Percentiles rank a stretch among this genome's conserved stretches.
These are phyloP conservation scores for Ceratocystis smalleyi DNA, from an alignment of 2,329 filamentous ascomycete species.

Conservation along the genomic window DNA sequence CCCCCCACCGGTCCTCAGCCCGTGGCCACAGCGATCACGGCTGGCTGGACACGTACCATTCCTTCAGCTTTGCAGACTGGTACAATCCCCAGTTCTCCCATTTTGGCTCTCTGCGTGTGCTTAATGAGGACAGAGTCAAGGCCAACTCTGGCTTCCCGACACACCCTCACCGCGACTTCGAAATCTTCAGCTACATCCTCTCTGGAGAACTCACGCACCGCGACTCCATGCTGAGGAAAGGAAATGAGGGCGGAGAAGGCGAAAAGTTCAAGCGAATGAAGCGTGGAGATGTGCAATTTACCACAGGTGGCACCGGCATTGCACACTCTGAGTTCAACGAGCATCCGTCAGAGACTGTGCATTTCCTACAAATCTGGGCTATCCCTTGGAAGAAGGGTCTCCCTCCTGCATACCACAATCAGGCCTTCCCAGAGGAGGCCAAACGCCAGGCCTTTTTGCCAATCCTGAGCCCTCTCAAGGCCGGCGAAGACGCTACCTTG, in stretches of 20 bases:
- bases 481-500: conserved; percentile 43
- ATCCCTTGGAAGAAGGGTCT: conserved; percentile 61
- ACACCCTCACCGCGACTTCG: conserved; percentile 71
- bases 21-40: conserved; percentile 69
- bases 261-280: conserved; percentile 57
- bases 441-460: conserved; percentile 57
- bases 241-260: conserved; percentile 40
- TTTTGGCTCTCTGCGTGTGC: conserved; percentile 65
- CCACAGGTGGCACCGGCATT: conserved; percentile 67
- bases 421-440: conserved; percentile 52
- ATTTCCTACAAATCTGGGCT: conserved; percentile 84
- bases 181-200: conserved; percentile 84
- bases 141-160: conserved; percentile 64
- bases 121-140: conserved; percentile 77
- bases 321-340: conserved; percentile 75
- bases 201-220: conserved; percentile 74
- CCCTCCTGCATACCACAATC: conserved; percentile 60
- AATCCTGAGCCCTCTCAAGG: conserved; percentile 61
- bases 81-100: conserved; percentile 50
- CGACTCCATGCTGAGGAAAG: conserved; percentile 66
- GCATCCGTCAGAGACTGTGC: conserved; percentile 51
- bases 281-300: conserved; percentile 77
- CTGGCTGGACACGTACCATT: conserved; percentile 79
- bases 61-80: conserved; percentile 65
- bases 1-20: conserved; percentile 52